Percentiles rank a stretch among this genome's conserved stretches.
phyloP scores from a whole-genome alignment of 805 yeast genomes.

The Candida corydali region DNA sequence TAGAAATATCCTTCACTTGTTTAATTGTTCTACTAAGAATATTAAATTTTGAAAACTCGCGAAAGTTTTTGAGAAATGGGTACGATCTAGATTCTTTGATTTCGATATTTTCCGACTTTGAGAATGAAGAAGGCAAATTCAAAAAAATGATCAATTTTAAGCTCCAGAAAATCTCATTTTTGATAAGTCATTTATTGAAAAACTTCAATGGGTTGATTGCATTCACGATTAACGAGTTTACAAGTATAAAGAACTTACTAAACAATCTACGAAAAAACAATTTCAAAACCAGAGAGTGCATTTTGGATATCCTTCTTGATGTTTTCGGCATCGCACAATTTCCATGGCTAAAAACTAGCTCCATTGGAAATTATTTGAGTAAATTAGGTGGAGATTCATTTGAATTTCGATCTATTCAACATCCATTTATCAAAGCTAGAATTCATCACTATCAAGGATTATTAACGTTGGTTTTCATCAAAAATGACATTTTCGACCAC shows the following conservation, averaged over 20 bases:
- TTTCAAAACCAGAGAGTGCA: slow-evolving; percentile 50
- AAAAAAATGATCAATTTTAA: slow-evolving; percentile 33
- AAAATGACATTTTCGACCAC: slow-evolving; percentile 45
- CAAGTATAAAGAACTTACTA: slow-evolving; percentile 54
- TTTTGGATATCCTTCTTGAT: slow-evolving; percentile 71
- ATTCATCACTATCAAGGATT: slow-evolving; percentile 66
- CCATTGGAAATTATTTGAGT: slow-evolving; percentile 18
- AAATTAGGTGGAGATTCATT: slow-evolving; percentile 11
- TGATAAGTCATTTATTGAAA: slow-evolving; percentile 59
- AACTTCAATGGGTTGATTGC: slow-evolving; percentile 74
- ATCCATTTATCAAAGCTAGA: slow-evolving; percentile 17
- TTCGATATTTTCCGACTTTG: slow-evolving; percentile 65
- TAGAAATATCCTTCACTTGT: slow-evolving; percentile 16
- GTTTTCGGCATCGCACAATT: slow-evolving; percentile 56
- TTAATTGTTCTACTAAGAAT: slow-evolving; percentile 42
- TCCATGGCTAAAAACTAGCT: slow-evolving; percentile 42
- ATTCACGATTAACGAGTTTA: slow-evolving; percentile 53
- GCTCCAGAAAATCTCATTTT: slow-evolving; percentile 55
- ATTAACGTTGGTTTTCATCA: slow-evolving; percentile 50
- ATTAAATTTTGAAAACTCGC: slow-evolving; percentile 53
- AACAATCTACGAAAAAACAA: slow-evolving; percentile 56
- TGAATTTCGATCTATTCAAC: slow-evolving; percentile 10
- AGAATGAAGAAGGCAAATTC: slow-evolving; percentile 8
- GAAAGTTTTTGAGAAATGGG: slow-evolving; percentile 55
- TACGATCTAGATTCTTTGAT: slow-evolving; percentile 59